These are phyloP conservation scores for Aquilaria agallochum DNA, from an alignment of 441 rosid genomes.

Conservation along the genomic window DNA sequence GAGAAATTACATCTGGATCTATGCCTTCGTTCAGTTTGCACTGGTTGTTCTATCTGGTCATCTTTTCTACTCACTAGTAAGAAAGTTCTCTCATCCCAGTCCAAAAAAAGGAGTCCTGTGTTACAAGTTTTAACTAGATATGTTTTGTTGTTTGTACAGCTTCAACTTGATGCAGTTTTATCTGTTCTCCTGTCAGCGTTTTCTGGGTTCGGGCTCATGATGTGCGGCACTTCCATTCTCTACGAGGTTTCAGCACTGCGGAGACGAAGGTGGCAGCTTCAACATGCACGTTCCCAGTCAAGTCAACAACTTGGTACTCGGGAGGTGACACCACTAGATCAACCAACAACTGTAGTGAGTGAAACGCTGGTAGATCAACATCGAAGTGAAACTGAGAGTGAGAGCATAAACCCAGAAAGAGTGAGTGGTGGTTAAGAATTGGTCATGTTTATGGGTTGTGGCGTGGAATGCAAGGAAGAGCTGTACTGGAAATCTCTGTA, in stretches of 20 bases:
- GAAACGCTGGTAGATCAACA: slow-evolving; percentile 18
- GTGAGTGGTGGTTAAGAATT: background rate
- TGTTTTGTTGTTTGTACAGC: slow-evolving; percentile 36
- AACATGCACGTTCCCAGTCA: background rate
- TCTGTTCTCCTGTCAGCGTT: slow-evolving; percentile 73
- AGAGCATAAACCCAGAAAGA: slow-evolving; percentile 18
- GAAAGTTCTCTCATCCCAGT: slow-evolving; percentile 10
- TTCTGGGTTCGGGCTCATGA: slow-evolving; percentile 74
- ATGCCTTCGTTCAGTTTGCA: slow-evolving; percentile 64
- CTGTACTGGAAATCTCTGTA: background rate
- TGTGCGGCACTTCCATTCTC: slow-evolving; percentile 51
- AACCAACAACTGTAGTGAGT: slow-evolving; percentile 14
- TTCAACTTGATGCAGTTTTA: slow-evolving; percentile 61
- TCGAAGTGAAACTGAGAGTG: slow-evolving; percentile 16
- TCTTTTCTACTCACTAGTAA: slow-evolving; percentile 71
- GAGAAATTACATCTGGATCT: slow-evolving; percentile 69
- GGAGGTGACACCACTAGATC: slow-evolving; percentile 22
- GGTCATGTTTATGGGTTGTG: background rate
- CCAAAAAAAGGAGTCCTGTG: background rate
- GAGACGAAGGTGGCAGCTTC: slow-evolving; percentile 18
- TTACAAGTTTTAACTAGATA: slow-evolving; percentile 1
- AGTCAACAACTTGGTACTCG: slow-evolving; percentile 2
- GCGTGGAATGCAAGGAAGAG: background rate
- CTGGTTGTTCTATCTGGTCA: slow-evolving; percentile 77
- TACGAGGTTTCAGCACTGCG: slow-evolving; percentile 42